Percentiles rank a stretch among this genome's conserved stretches.
Evolutionary conservation across 1,284 basidiomycete species (phyloP).

Genomic region (Serendipita sp.): DNA sequence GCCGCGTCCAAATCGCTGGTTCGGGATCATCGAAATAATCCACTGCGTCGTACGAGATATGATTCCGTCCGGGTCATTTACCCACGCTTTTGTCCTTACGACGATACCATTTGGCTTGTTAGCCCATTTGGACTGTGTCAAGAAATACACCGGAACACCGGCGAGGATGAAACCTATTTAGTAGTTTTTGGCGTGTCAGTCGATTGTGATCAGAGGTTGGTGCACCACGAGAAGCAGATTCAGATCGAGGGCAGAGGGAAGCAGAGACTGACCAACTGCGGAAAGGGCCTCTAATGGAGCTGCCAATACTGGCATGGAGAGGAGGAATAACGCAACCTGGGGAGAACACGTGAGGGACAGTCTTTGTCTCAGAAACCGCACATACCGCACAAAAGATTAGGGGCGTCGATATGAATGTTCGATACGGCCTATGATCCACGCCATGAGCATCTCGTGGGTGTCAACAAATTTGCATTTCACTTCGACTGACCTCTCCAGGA

Average conservation of each 20-base stretch:
- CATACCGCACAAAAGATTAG: conserved; percentile 78
- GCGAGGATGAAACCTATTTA: conserved; percentile 26
- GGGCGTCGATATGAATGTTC: conserved; percentile 82
- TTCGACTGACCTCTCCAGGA: conserved; percentile 52
- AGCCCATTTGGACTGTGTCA: conserved; percentile 34
- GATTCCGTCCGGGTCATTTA: background rate
- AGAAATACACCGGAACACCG: conserved; percentile 74
- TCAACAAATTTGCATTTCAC: background rate
- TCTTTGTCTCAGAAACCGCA: conserved; percentile 14
- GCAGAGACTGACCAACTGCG: conserved; percentile 52
- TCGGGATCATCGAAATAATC: conserved; percentile 1
- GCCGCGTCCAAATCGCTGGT: background rate
- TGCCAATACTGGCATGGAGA: conserved; percentile 90
- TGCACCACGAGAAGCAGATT: background rate
- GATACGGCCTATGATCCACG: conserved; percentile 55
- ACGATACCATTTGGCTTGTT: background rate
- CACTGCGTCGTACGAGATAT: background rate
- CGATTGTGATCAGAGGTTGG: conserved; percentile 21
- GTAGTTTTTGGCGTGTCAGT: background rate
- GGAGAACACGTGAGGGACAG: background rate
- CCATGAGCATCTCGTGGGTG: conserved; percentile 4
- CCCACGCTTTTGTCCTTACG: background rate
- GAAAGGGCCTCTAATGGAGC: conserved; percentile 81
- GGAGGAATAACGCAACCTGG: conserved; percentile 77
- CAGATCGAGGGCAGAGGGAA: background rate